These are phyloP conservation scores for Candida coleopterorum DNA, from an alignment of 805 yeast genomes.

Conservation along the genomic window DNA sequence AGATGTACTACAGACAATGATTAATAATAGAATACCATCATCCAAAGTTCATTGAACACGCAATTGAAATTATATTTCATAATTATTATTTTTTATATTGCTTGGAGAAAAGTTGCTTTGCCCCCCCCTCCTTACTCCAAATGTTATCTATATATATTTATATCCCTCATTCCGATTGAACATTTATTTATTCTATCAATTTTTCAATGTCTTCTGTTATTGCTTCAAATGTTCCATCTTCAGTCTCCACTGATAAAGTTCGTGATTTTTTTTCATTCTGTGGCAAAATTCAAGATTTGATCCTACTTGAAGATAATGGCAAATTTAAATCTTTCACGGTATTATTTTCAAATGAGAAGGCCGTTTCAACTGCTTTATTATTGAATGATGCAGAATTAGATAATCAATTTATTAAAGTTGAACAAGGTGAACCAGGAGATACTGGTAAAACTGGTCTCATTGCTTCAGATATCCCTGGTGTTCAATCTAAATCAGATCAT, in stretches of 20 bases:
- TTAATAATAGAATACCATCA: no score
- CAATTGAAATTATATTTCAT: no score
- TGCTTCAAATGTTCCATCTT: slow-evolving; percentile 52
- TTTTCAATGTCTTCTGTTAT: slow-evolving; percentile 45
- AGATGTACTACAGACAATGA: no score
- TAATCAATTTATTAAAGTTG: slow-evolving; percentile 50
- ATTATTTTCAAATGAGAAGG: slow-evolving; percentile 51
- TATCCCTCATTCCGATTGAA: no score
- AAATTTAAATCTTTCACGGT: slow-evolving; percentile 41
- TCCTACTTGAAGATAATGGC: slow-evolving; percentile 23
- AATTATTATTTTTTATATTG: no score
- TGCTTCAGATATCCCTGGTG: slow-evolving; percentile 19
- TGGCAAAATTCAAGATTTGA: slow-evolving; percentile 44
- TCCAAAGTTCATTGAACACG: no score
- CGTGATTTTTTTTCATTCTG: slow-evolving; percentile 71
- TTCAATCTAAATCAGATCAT: slow-evolving; percentile 27
- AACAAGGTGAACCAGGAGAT: slow-evolving; percentile 5
- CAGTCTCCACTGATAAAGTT: slow-evolving; percentile 47
- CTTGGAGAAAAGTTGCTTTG: no score
- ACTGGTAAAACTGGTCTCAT: slow-evolving; percentile 4
- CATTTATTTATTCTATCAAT: no score
- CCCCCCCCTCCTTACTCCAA: no score
- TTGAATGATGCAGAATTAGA: slow-evolving; percentile 72
- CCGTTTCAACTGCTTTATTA: slow-evolving; percentile 65
- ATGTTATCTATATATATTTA: no score